Conservation (phyloP, 2,329 filamentous ascomycete genomes). For the Emergomyces orientalis region DNA sequence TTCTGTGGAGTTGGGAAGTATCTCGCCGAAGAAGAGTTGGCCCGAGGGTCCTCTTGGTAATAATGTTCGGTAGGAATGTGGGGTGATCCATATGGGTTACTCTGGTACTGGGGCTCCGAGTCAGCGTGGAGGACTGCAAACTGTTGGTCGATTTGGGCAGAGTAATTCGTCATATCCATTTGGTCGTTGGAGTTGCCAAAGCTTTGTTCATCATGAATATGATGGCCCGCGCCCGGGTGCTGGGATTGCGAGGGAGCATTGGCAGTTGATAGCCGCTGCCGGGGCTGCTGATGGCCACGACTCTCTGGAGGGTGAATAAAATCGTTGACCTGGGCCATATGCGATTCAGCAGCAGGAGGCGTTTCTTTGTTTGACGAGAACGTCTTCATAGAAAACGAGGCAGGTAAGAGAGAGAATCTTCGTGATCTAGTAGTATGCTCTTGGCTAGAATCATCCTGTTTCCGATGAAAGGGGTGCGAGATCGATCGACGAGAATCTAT, state of each 20-base stretch:
- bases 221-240: constrained; percentile 16
- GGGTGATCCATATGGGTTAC: constrained; percentile 3
- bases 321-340: constrained; percentile 29
- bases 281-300: constrained; percentile 12
- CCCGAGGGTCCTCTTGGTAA: constrained; percentile 25
- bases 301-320: constrained; percentile 19
- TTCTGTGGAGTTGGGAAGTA: constrained; percentile 14
- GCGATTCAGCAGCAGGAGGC: constrained; percentile 37
- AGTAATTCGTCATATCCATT: constrained; percentile 29
- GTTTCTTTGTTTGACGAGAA: constrained; percentile 49
- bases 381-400: constrained; percentile 54
- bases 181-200: constrained; percentile 1
- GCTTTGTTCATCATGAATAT: constrained; percentile 22
- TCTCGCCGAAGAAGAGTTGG: constrained; percentile 24
- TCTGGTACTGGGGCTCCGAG: constrained; percentile 22
- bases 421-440: constrained; percentile 47
- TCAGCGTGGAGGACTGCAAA: constrained; percentile 31
- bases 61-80: constrained; percentile 6
- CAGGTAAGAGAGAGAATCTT: constrained; percentile 62
- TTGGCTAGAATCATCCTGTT: constrained; percentile 57
- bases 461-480: constrained; percentile 59
- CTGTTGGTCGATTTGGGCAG: constrained; percentile 35
- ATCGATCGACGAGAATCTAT: constrained; percentile 68
- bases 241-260: constrained; percentile 3
- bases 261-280: constrained; percentile 28